Evolutionary conservation across 805 yeast genomes (phyloP), one percentile per base, ranked within the genome.

Genomic region (Nakazawaea anatomiae): DNA sequence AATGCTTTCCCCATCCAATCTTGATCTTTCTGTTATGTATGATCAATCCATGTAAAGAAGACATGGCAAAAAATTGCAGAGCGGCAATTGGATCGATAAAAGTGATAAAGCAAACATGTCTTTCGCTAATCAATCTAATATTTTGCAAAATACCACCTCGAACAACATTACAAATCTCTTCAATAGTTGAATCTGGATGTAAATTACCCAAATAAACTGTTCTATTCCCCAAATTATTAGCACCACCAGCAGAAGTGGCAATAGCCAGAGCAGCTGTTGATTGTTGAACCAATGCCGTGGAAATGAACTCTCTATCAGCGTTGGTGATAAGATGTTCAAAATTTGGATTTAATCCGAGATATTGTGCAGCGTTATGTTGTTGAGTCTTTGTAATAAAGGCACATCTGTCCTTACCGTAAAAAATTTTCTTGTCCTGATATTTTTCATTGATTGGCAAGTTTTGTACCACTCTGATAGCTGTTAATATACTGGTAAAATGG

Each of bases 231-330:
- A 90, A 74, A 64, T 92, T 92, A 52, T 83, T 82, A 29, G 92
- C 88, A 28, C 97, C 97, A 11, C 97, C 97, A 2, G 96, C 95
- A 48, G 91, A 82, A 0, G 96, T 86, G 1, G 97, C 96, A 60
- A 92, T 91, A 38, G 95, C 92, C n/a, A 96, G 96, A 6, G 98
- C 97, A 1, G 97, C 97, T 39, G 96, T 95, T 12, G 96, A 83
- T 69, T 94, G 97, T 67, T 89, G 96, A 39, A 92, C 87, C 51
- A 91, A 74, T 6, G 92, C 88, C 41, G 82, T 79, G 0, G 91
- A 84, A 56, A 80, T 80, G 55, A 77, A 71, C 59, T 80, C 85
- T 46, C 82, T 68, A 59, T 80, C 84, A 38, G 67, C 69, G 41
- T 61, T 62, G 52, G 89, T 85, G 30, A 86, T 81, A 51, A 87